Evolutionary conservation across 768 basidiomycete species (phyloP), one percentile per base, ranked within the genome.

Genomic region (Rhodotorula diobovata): DNA sequence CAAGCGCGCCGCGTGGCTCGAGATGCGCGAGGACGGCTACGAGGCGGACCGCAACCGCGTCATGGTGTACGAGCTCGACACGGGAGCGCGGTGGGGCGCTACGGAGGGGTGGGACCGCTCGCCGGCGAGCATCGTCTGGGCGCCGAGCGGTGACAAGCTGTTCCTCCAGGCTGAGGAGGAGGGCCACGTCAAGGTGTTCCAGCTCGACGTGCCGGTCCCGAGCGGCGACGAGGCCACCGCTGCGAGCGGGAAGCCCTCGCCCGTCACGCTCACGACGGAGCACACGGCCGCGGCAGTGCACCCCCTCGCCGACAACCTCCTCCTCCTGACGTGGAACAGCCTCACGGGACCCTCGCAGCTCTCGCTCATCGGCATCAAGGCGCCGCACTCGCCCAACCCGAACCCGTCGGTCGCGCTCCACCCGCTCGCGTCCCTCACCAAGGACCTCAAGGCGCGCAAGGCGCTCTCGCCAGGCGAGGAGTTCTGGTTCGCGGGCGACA

Each of bases 71-170:
- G 90, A 94, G 77, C 81, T 95, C 25, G 79, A 80, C 54, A 86
- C 85, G 71, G 81, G 86, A n/a, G 83, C 89, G 23, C 84, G 87
- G 39, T 89, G 85, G 77, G 90, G 88, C 0, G 81, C 92, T 62
- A 90, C 91, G 0, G 87, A 90, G 76, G 78, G 83, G 50, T 98
- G 93, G 94, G 92, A 96, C 79, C 86, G 90, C 35, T 90, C 90
- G 43, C 76, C 78, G 12, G 10, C n/a, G 4, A 28, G 21, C 5
- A 35, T 78, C 41, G 48, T 54, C 14, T 78, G 76, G 76, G 41
- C 57, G 7, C 56, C 67, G 39, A 65, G 75, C 37, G 73, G 73
- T 4, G 32, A 63, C 34, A 45, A 50, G 28, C 50, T 77, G 43
- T 91, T 89, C 80, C 81, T 90, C 69, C 86, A 87, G 1, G 88